Evolutionary conservation across 1,284 basidiomycete species (phyloP), one percentile per base, ranked within the genome.

Genomic region (Austroboletus niveus): DNA sequence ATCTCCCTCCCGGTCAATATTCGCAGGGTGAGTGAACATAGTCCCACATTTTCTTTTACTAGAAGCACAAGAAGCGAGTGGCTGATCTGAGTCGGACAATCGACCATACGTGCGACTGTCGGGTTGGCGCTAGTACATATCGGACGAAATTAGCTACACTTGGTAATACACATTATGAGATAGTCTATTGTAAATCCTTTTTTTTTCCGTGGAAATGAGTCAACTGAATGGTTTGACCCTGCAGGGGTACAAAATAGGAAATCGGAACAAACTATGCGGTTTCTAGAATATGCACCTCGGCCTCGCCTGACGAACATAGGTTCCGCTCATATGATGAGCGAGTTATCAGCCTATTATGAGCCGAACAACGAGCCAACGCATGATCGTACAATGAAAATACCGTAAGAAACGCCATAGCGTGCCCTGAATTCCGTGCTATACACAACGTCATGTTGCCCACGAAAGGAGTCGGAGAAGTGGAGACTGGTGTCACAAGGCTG

Each of bases 401-500:
- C 50, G 44, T 41, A 31, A 38, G 45, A 40, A 17, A n/a, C 47
- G 48, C 46, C 45, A 32, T 22, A 24, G n/a, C 9, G 22, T 17
- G 32, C 44, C 40, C 40, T 31, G 14, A 41, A 42, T 47, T 17
- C 41, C 7, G 47, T 36, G 17, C n/a, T 27, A 29, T 24, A 58
- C 31, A 43, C 52, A 9, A 22, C 35, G 12, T 8, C 4, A 4
- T 14, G 40, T 17, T 27, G 27, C 27, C 29, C 17, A 17, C 9
- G 38, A 6, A 20, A 17, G 15, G 39, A 32, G 22, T 4, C 22
- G 44, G 39, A 41, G n/a, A 43, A 34, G 32, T 46, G 38, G 51
- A 41, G 45, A 41, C 45, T n/a, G 46, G 47, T 60, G 46, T 48
- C 48, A 61, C 35, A 47, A 34, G 43, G 22, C 17, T 65, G 51